Evolutionary conservation across 2,329 filamentous ascomycete genomes (phyloP).

Genomic region (Sclerotinia minor): DNA sequence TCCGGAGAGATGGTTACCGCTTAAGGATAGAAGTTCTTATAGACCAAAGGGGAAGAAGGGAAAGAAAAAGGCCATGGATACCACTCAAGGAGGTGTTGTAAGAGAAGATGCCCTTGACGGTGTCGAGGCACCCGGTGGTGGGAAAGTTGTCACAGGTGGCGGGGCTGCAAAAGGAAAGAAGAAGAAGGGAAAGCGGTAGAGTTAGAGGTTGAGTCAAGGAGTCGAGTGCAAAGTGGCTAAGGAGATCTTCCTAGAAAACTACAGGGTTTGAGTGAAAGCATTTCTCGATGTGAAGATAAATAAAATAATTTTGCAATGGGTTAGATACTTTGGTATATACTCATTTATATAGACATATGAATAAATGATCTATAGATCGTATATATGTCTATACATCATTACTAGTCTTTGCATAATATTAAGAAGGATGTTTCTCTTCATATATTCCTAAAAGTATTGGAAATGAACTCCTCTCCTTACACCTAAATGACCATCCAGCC

Average conservation of each 20-base stretch:
- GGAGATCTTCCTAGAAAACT: not conserved
- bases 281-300: not conserved
- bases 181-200: slow-evolving; percentile 53
- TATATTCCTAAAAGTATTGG: too few species aligned
- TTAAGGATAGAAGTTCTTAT: slow-evolving; percentile 86
- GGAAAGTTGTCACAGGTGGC: slow-evolving; percentile 63
- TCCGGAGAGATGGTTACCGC: slow-evolving; percentile 88
- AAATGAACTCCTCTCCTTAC: too few species aligned
- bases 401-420: too few species aligned
- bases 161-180: slow-evolving; percentile 39
- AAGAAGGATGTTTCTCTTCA: too few species aligned
- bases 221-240: not conserved
- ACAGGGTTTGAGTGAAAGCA: too few species aligned
- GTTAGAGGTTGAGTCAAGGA: slow-evolving; percentile 33
- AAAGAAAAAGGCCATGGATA: slow-evolving; percentile 74
- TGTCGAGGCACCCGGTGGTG: slow-evolving; percentile 61
- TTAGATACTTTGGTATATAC: too few species aligned
- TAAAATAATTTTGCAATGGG: not conserved
- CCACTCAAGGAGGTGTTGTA: slow-evolving; percentile 83
- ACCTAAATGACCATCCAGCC: too few species aligned
- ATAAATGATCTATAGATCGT: too few species aligned
- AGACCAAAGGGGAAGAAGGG: slow-evolving; percentile 90
- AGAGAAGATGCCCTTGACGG: slow-evolving; percentile 70
- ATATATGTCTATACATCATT: too few species aligned
- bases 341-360: too few species aligned